phyloP scores from a whole-genome alignment of 2,329 filamentous ascomycete genomes.

The Alternaria arbusti region DNA sequence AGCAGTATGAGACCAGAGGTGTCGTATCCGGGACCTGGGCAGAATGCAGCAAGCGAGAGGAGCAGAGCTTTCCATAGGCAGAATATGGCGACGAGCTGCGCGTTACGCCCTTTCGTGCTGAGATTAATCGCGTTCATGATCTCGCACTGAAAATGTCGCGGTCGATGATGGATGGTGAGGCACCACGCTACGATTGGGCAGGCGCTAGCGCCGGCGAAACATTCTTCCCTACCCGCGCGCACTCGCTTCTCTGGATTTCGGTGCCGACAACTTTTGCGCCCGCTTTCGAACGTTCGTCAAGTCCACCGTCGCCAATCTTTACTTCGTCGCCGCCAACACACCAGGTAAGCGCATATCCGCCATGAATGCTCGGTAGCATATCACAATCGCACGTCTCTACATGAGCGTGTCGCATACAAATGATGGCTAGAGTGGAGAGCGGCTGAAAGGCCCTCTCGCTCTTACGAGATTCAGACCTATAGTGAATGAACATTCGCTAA shows the following conservation, averaged over 20 bases:
- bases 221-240: conserved; percentile 12
- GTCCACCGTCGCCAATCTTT: conserved; percentile 36
- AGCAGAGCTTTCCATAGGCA: conserved; percentile 71
- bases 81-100: conserved; percentile 53
- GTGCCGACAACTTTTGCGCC: conserved; percentile 23
- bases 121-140: not conserved
- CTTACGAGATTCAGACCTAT: conserved; percentile 55
- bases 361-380: conserved; percentile 41
- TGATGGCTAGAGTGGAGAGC: conserved; percentile 48
- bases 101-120: not conserved
- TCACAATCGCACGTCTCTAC: conserved; percentile 38
- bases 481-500: conserved; percentile 77
- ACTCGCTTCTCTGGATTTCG: conserved; percentile 29
- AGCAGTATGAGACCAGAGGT: conserved; percentile 70
- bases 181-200: conserved; percentile 19
- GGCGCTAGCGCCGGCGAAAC: conserved; percentile 21
- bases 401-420: conserved; percentile 40
- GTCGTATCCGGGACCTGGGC: conserved; percentile 72
- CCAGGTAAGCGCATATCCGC: conserved; percentile 46
- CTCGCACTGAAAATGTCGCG: not conserved
- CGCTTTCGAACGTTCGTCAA: conserved; percentile 17
- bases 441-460: conserved; percentile 46
- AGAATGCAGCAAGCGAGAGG: conserved; percentile 64
- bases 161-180: not conserved
- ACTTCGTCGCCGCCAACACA: conserved; percentile 43